Evolutionary conservation across 139 green algal genomes (phyloP).

Genomic region (Bryopsis sp.): DNA sequence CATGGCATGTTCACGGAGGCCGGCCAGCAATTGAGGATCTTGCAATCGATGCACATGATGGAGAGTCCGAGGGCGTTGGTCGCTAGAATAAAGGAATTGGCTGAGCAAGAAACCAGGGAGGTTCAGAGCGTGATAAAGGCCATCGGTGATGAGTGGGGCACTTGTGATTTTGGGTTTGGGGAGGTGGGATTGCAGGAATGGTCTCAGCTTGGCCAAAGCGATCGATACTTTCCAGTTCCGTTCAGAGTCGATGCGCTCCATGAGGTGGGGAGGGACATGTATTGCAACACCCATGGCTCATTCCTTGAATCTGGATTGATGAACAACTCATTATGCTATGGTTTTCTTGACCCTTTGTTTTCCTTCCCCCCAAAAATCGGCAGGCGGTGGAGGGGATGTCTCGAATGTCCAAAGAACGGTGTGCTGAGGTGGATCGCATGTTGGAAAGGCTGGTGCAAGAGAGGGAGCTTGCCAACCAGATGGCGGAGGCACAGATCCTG

Average conservation of each 20-base stretch:
- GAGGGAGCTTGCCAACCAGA: background rate
- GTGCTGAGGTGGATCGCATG: background rate
- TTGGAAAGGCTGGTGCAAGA: background rate
- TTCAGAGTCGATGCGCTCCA: constrained; percentile 7
- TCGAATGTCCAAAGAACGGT: background rate
- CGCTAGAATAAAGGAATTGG: background rate
- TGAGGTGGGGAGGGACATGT: background rate
- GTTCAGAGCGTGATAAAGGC: background rate
- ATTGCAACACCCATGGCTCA: background rate
- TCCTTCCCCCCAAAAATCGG: too few species aligned
- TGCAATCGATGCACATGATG: background rate
- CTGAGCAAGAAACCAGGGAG: background rate
- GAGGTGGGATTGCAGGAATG: background rate
- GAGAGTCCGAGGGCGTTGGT: background rate
- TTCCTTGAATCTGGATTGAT: background rate
- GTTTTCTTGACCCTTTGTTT: too few species aligned
- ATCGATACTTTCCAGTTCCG: background rate
- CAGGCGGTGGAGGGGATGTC: background rate
- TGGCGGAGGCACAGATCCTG: background rate
- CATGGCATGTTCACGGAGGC: background rate
- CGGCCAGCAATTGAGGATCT: background rate
- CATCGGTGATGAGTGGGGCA: background rate
- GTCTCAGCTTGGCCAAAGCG: background rate
- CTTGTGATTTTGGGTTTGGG: background rate
- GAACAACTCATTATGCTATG: too few species aligned